These are phyloP conservation scores for Huntiella savannae DNA, from an alignment of 2,329 filamentous ascomycete species.

Conservation along the genomic window DNA sequence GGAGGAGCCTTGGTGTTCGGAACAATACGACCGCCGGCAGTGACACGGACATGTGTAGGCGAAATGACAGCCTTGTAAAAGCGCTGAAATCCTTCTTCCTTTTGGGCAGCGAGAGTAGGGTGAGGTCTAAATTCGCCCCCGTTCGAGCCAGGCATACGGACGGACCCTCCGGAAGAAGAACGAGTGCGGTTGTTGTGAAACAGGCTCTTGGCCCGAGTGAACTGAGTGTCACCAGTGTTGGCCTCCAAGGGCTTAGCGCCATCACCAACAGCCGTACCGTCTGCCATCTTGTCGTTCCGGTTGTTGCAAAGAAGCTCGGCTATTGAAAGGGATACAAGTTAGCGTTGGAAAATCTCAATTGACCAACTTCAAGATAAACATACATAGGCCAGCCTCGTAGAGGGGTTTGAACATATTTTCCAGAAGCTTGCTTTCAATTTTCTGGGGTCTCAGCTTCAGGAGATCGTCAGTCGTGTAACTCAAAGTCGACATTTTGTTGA, in stretches of 20 bases:
- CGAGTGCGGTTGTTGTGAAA: slow-evolving; percentile 8
- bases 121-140: slow-evolving; percentile 33
- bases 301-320: slow-evolving; percentile 4
- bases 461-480: slow-evolving; percentile 11
- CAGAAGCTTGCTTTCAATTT: slow-evolving; percentile 5
- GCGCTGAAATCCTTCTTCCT: slow-evolving; percentile 44
- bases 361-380: slow-evolving; percentile 1
- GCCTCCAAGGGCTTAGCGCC: background rate
- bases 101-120: slow-evolving; percentile 31
- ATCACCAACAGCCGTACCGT: background rate
- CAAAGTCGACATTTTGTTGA: slow-evolving; percentile 5
- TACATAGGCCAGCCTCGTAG: slow-evolving; percentile 11
- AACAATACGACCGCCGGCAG: slow-evolving; percentile 47
- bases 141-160: background rate
- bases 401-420: slow-evolving; percentile 10
- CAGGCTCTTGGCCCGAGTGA: slow-evolving; percentile 4
- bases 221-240: background rate
- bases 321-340: background rate
- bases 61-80: slow-evolving; percentile 52
- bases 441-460: slow-evolving; percentile 8
- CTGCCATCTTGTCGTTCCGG: background rate
- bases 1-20: slow-evolving; percentile 38
- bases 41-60: slow-evolving; percentile 47
- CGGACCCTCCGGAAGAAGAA: slow-evolving; percentile 6
- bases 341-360: background rate